Evolutionary conservation across 768 basidiomycete species (phyloP).

Genomic region (Tubosaeta brunneosetosa): DNA sequence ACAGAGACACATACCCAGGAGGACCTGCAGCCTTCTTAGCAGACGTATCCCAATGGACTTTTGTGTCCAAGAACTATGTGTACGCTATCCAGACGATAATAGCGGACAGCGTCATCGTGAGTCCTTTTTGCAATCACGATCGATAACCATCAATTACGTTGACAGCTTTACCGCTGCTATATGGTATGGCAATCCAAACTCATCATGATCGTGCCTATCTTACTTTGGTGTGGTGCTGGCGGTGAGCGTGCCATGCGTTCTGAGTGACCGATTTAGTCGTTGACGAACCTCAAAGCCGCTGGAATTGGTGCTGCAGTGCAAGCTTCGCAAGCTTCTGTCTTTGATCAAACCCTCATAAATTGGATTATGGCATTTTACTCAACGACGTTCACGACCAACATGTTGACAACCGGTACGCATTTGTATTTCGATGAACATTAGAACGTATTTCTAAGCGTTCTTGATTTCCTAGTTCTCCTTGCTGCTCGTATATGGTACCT

Average conservation of each 20-base stretch:
- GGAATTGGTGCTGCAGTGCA: constrained; percentile 7
- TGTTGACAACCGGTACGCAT: constrained; percentile 25
- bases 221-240: constrained; percentile 24
- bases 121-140: background rate
- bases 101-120: constrained; percentile 23
- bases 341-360: constrained; percentile 11
- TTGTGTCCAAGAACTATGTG: constrained; percentile 22
- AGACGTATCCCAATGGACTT: constrained; percentile 18
- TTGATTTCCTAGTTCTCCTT: constrained; percentile 15
- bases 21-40: constrained; percentile 24
- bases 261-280: constrained; percentile 5
- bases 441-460: background rate
- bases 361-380: constrained; percentile 35
- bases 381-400: constrained; percentile 28
- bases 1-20: constrained; percentile 7
- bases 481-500: constrained; percentile 25
- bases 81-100: constrained; percentile 19
- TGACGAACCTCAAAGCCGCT: background rate
- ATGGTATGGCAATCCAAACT: constrained; percentile 24
- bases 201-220: constrained; percentile 19
- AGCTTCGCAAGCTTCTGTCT: constrained; percentile 14
- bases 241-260: constrained; percentile 3
- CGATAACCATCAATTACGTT: background rate
- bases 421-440: background rate
- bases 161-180: constrained; percentile 17